phyloP scores from a whole-genome alignment of 495 filamentous ascomycete genomes.

The Neurospora sp. region DNA sequence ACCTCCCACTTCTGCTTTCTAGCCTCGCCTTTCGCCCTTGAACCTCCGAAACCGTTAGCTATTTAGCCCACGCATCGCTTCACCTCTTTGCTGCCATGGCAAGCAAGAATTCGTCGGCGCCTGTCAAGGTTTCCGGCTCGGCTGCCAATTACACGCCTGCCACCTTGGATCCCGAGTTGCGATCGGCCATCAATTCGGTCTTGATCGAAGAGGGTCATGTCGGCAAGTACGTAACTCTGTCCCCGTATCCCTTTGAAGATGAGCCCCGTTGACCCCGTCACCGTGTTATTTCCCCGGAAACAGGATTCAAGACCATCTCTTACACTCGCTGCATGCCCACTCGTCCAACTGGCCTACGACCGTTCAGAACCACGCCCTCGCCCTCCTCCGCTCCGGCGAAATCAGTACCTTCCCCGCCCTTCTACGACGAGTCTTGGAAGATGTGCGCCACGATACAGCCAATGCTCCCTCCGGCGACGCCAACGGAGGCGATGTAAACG shows the following conservation, averaged over 20 bases:
- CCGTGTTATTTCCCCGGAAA: not conserved
- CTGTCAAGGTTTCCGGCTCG: conserved; percentile 42
- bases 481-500: conserved; percentile 14
- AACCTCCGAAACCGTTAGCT: not conserved
- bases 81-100: conserved; percentile 20
- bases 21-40: not conserved
- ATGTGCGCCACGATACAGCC: conserved; percentile 39
- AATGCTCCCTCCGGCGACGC: conserved; percentile 13
- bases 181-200: conserved; percentile 42
- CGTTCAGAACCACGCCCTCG: conserved; percentile 40
- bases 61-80: not conserved
- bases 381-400: conserved; percentile 44
- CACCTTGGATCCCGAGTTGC: conserved; percentile 40
- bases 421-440: conserved; percentile 41
- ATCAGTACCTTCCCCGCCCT: conserved; percentile 42
- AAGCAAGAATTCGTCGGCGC: conserved; percentile 33
- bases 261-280: not conserved
- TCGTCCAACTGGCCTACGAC: conserved; percentile 45
- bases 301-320: conserved; percentile 48
- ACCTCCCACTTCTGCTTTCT: not conserved
- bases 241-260: not conserved
- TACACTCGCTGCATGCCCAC: conserved; percentile 41
- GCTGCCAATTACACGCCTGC: conserved; percentile 39
- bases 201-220: conserved; percentile 40
- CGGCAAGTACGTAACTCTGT: conserved; percentile 27